Evolutionary conservation across 2,329 filamentous ascomycete species (phyloP), one percentile per base, ranked within the genome.

Genomic region (Fusarium poae): DNA sequence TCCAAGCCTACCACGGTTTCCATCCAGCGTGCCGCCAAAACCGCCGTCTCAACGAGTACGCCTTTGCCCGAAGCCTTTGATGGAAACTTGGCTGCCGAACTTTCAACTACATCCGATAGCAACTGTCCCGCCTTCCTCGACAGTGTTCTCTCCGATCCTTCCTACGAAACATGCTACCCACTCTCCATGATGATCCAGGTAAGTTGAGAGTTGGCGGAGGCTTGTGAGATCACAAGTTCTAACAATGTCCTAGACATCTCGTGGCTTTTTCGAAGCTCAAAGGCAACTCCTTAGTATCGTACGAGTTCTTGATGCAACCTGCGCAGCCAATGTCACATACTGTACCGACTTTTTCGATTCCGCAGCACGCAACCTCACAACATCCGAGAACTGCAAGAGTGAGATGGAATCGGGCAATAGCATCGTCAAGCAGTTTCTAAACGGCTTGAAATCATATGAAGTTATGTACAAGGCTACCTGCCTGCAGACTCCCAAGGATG

Each of bases 161-260:
- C 87, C 5, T 93, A 96, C 72, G 86, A 88, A 71, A 78, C 85
- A 52, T 98, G 95, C 81, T 88, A 94, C 70, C 93, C 95, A 0
- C 84, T 97, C 59, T 97, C 94, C 2, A 84, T 97, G 73, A 86
- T 98, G 68, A 83, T 98, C 12, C 88, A 92, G 83, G 92, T 92
- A 81, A 76, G 86, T 76, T 32, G n/a, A 21, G 15, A 43, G 16
- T 21, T 25, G 9, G n/a, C 20, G 11, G n/a, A 16, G 1, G 21
- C 21, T 15, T 23, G 21, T 1, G 8, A 7, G 16, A n/a, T 18
- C 10, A 20, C 12, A 6, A 15, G 29, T 55, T 27, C 57, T 73
- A 57, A 74, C 50, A 6, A 34, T n/a, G 21, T 12, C 9, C 4
- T 20, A 97, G 89, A 93, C 92, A 66, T 97, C 95, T 12, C 87